Evolutionary conservation across 2,329 filamentous ascomycete species (phyloP), one percentile per base, ranked within the genome.

Genomic region (Fusarium globosum): DNA sequence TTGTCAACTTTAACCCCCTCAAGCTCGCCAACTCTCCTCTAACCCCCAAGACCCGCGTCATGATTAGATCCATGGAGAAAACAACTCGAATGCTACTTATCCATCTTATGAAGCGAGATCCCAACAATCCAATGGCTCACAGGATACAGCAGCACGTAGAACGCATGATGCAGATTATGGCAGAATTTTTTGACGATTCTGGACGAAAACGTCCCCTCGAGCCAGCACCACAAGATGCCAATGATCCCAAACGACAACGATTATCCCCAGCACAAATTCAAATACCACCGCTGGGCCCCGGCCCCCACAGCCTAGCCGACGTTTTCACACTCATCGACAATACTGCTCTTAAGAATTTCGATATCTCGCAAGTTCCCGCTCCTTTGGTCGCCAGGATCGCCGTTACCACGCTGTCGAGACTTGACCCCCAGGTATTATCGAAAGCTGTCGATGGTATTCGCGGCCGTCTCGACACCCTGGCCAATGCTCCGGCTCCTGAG

Each of bases 61-160:
- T 96, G 77, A 88, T 97, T 69, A 94, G 92, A 82, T 98, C 96
- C 10, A 96, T 99, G 91, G 96, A 98, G 82, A 94, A 97, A 80
- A 99, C 96, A 30, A 93, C 93, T 7, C 90, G 95, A 77, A 91
- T 95, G 75, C 85, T 99, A 52, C 87, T 98, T 43, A 88, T 95
- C 60, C 95, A 98, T 82, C 86, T 97, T 60, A 86, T 93, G 75
- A 96, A 96, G 84, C 95, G 95, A 78, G 95, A 96, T 76, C 93
- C 94, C 6, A 93, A 93, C 62, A 93, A 95, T 75, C 91, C 94
- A 2, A 86, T 95, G 60, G 88, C 89, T 28, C 88, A 88, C 1
- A 92, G 94, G 69, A 96, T 99, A 81, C 94, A 97, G 76, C 93
- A 96, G 79, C 92, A 97, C 78, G 86, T 97, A 23, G 94, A 97